phyloP scores from a whole-genome alignment of 345 rosid species.

The Trapa bicornis region DNA sequence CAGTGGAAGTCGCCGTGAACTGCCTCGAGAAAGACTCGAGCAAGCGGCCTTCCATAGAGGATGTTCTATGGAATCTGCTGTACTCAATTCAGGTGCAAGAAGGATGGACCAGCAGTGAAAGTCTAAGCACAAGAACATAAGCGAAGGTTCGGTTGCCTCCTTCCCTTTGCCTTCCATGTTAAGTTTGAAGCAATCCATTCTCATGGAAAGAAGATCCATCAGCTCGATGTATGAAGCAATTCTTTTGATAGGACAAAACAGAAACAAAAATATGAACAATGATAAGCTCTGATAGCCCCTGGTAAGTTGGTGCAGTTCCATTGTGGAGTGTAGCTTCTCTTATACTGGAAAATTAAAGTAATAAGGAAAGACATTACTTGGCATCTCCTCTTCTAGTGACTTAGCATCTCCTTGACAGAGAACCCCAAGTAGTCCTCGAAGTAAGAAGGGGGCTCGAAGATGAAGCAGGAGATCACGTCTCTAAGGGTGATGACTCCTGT shows the following conservation, averaged over 20 bases:
- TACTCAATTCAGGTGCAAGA: slow-evolving; percentile 84
- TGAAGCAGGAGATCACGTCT: slow-evolving; percentile 86
- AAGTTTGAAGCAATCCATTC: not conserved
- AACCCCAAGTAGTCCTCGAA: slow-evolving; percentile 47
- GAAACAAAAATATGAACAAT: not conserved
- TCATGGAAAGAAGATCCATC: too few species aligned
- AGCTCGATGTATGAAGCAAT: too few species aligned
- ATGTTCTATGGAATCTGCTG: slow-evolving; percentile 89
- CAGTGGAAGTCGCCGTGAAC: slow-evolving; percentile 54
- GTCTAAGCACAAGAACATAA: slow-evolving; percentile 27
- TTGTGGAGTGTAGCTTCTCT: not conserved
- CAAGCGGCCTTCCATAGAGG: slow-evolving; percentile 74
- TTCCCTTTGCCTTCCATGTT: not conserved
- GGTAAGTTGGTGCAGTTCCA: too few species aligned
- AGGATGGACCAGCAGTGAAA: slow-evolving; percentile 82
- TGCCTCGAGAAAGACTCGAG: slow-evolving; percentile 51
- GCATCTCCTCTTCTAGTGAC: slow-evolving; percentile 15
- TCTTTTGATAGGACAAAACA: not conserved
- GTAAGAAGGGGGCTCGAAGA: slow-evolving; percentile 62
- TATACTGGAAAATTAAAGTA: too few species aligned
- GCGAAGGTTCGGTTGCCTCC: not conserved
- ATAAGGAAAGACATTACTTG: too few species aligned
- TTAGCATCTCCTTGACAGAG: slow-evolving; percentile 46
- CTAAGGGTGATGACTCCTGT: slow-evolving; percentile 71
- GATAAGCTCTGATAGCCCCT: not conserved